Evolutionary conservation across 1,284 basidiomycete genomes (phyloP).

Genomic region (Hemileia vastatrix): DNA sequence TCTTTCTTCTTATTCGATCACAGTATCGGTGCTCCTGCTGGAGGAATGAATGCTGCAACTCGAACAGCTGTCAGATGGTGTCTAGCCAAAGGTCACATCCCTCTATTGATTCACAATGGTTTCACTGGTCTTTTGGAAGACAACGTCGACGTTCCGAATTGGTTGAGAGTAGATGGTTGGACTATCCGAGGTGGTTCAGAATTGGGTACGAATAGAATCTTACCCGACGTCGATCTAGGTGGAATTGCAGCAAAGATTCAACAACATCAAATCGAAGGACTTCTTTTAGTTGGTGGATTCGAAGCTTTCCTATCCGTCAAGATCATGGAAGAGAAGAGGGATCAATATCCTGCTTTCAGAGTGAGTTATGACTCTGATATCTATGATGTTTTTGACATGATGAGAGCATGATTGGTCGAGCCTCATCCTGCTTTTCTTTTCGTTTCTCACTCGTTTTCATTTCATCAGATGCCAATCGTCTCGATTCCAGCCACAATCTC

Average conservation of each 20-base stretch:
- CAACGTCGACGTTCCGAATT: slow-evolving; percentile 69
- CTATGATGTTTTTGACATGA: neutral
- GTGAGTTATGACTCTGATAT: no score
- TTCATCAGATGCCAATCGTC: slow-evolving; percentile 29
- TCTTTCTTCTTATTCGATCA: neutral
- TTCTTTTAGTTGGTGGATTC: slow-evolving; percentile 89
- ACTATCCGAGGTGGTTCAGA: slow-evolving; percentile 93
- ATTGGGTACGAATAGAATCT: slow-evolving; percentile 82
- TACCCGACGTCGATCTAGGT: slow-evolving; percentile 77
- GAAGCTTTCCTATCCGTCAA: slow-evolving; percentile 77
- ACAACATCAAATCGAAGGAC: slow-evolving; percentile 65
- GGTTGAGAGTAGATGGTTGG: slow-evolving; percentile 96
- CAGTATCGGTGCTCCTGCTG: slow-evolving; percentile 89
- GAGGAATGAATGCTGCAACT: slow-evolving; percentile 97
- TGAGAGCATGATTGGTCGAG: neutral
- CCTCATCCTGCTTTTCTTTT: neutral
- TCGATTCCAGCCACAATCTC: slow-evolving; percentile 77
- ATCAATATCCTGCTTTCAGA: slow-evolving; percentile 78
- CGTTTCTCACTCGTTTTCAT: neutral
- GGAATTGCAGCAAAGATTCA: slow-evolving; percentile 76
- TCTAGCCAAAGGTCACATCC: slow-evolving; percentile 77
- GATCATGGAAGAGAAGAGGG: slow-evolving; percentile 66
- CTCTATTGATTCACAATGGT: slow-evolving; percentile 85
- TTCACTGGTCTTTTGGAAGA: slow-evolving; percentile 88
- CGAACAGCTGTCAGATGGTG: slow-evolving; percentile 88